Evolutionary conservation across 2,329 filamentous ascomycete genomes (phyloP), one percentile per base, ranked within the genome.

Genomic region (Akanthomyces muscarius): DNA sequence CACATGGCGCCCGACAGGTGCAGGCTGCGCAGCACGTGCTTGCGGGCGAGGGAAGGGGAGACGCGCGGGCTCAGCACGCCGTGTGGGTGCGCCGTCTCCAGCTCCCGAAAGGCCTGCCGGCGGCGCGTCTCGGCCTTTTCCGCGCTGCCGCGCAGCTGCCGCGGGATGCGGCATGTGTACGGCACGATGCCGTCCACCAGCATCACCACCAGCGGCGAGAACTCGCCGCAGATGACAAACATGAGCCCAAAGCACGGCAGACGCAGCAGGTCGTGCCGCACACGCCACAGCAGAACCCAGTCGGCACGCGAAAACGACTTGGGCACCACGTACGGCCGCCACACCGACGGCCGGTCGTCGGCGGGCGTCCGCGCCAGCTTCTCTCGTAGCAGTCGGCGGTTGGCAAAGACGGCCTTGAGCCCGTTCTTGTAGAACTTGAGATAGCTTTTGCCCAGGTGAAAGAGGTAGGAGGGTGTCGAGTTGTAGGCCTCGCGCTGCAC

Each of bases 401-500:
- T 97, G 64, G 80, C 77, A 73, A 86, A 87, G 58, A 96, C 87
- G 69, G 89, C 86, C 71, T 87, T 87, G 38, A 97, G 76, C 21
- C 93, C 94, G 1, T 86, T 83, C 77, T 95, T 96, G 86, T 97
- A 98, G 83, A 98, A 98, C 42, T 76, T 76, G 11, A 89, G 74
- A 75, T 96, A 97, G 58, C 89, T 86, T 73, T 89, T 89, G 66
- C 91, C 94, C 33, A 88, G 77, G 50, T 76, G 73, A 70, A 85
- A 84, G 65, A 85, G 79, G 77, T 90, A 84, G 53, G 67, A 69
- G 8, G 69, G 68, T 1, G 67, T 65, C 18, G 73, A 76, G 23
- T 72, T 67, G 21, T 70, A 70, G 44, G 74, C 70, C 62, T 75
- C 74, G 60, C 85, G 82, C 5, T 74, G 72, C 7, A 91, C 91